A percentile compares a stretch with the other conserved stretches of the same genome.
Conservation (phyloP, 2,329 filamentous ascomycete genomes). For the Verticillium nubilum region DNA sequence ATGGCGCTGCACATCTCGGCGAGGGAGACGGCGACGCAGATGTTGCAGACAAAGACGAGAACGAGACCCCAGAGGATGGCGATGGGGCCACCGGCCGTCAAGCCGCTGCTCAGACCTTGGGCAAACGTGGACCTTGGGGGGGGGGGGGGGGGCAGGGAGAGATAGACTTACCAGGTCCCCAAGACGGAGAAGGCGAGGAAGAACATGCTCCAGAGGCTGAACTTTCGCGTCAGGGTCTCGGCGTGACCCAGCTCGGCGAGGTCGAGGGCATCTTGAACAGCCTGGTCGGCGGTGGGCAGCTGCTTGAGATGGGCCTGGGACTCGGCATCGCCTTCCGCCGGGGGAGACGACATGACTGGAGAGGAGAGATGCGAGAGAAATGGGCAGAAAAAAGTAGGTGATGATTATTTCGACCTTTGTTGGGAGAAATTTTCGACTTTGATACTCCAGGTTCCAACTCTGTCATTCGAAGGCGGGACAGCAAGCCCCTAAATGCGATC, state of each 20-base stretch:
- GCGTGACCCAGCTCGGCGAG: conserved; percentile 34
- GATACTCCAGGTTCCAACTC: background rate
- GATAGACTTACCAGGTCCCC: conserved; percentile 42
- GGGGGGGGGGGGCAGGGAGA: too few species aligned
- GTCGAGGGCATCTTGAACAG: conserved; percentile 26
- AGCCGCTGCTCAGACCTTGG: conserved; percentile 35
- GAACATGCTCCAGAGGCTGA: conserved; percentile 44
- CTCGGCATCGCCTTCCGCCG: background rate
- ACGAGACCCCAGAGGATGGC: conserved; percentile 39
- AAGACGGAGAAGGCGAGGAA: conserved; percentile 40
- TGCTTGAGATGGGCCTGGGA: background rate
- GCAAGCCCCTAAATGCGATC: background rate
- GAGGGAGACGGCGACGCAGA: conserved; percentile 31
- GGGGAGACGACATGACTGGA: background rate
- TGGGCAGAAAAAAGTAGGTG: background rate
- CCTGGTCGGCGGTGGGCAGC: background rate
- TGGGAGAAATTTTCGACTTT: background rate
- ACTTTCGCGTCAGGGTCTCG: conserved; percentile 37
- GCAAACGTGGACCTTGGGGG: conserved; percentile 19
- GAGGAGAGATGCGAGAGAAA: background rate
- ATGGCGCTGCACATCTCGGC: conserved; percentile 32
- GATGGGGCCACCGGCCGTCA: conserved; percentile 38
- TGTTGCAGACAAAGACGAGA: conserved; percentile 32
- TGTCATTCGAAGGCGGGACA: background rate
- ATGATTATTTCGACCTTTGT: background rate